phyloP scores from a whole-genome alignment of 805 yeast genomes.

The Lachancea waltii region DNA sequence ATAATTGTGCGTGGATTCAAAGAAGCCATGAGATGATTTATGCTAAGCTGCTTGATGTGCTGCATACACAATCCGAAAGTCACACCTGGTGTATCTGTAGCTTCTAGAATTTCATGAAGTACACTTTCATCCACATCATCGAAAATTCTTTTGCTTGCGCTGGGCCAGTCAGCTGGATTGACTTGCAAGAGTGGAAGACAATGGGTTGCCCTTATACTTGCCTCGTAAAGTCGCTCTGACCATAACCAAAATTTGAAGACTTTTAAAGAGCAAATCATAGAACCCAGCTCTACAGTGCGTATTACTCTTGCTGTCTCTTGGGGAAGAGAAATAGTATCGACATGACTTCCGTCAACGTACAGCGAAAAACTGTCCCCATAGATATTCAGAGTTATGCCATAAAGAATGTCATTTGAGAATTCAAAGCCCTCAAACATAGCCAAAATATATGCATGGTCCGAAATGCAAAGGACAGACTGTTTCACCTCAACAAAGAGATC shows the following conservation, averaged over 20 bases:
- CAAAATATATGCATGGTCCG: slow-evolving; percentile 26
- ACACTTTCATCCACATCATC: slow-evolving; percentile 14
- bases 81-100: slow-evolving; percentile 8
- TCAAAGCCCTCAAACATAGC: slow-evolving; percentile 27
- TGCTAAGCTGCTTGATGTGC: slow-evolving; percentile 15
- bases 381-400: slow-evolving; percentile 17
- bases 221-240: slow-evolving; percentile 11
- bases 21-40: slow-evolving; percentile 15
- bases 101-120: slow-evolving; percentile 15
- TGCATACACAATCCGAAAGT: slow-evolving; percentile 6
- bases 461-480: slow-evolving; percentile 24
- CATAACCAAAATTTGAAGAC: slow-evolving; percentile 13
- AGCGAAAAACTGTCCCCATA: slow-evolving; percentile 12
- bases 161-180: neutral
- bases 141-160: neutral
- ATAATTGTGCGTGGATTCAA: slow-evolving; percentile 18
- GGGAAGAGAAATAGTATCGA: slow-evolving; percentile 19
- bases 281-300: slow-evolving; percentile 26
- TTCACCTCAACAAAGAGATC: slow-evolving; percentile 26
- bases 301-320: slow-evolving; percentile 11
- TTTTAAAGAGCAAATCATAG: slow-evolving; percentile 30
- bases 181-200: slow-evolving; percentile 9
- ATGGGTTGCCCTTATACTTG: slow-evolving; percentile 10
- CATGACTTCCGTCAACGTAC: slow-evolving; percentile 20
- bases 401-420: slow-evolving; percentile 18